Evolutionary conservation across 78 protist species (phyloP).

Genomic region (Creolimax fragrantissima): DNA sequence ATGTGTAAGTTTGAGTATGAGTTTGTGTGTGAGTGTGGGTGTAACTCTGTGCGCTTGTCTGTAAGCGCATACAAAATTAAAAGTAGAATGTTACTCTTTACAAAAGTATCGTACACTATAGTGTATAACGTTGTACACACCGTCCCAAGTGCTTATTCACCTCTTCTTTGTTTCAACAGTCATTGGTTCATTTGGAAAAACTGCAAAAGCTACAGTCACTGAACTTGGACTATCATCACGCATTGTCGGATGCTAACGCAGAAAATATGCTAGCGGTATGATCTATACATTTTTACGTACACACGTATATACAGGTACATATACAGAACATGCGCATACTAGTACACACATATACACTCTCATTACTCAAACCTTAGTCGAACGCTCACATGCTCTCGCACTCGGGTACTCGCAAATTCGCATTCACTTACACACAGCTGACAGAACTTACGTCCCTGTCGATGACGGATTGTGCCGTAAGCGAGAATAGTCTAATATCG

Average conservation of each 20-base stretch:
- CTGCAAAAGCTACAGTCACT: background rate
- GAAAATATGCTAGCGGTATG: background rate
- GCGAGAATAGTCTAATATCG: too few relatives aligned
- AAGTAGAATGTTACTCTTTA: too few relatives aligned
- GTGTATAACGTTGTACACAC: too few relatives aligned
- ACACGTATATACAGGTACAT: background rate
- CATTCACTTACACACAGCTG: too few relatives aligned
- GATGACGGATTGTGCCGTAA: too few relatives aligned
- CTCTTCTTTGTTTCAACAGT: background rate
- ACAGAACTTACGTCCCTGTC: too few relatives aligned
- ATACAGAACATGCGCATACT: background rate
- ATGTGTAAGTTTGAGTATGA: background rate
- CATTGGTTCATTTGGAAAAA: background rate
- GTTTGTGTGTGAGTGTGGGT: background rate
- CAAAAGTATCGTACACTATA: too few relatives aligned
- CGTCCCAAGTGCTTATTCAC: too few relatives aligned
- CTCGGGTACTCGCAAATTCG: too few relatives aligned
- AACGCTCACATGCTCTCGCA: too few relatives aligned
- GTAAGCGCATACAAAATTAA: too few relatives aligned
- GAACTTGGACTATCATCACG: background rate
- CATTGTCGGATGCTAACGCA: background rate
- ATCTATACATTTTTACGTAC: background rate
- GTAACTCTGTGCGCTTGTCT: background rate
- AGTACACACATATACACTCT: background rate
- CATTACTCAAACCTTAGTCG: too few relatives aligned